phyloP scores from a whole-genome alignment of 2,329 filamentous ascomycete genomes.

The Cryphonectria parasitica region DNA sequence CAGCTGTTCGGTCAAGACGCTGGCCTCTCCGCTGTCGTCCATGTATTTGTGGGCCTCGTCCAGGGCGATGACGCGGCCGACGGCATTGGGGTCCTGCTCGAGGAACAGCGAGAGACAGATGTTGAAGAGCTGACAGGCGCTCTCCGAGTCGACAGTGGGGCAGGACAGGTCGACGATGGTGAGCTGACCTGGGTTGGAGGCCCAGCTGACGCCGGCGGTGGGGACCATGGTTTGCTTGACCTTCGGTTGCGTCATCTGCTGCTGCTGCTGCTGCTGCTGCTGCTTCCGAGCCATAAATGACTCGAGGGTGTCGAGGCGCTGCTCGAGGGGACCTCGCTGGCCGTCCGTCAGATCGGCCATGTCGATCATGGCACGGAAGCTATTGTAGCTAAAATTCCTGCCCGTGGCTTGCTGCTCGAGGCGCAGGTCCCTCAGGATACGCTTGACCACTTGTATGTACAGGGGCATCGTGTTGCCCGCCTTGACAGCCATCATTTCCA shows the following conservation, averaged over 20 bases:
- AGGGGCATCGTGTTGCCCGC: constrained; percentile 50
- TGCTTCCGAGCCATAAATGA: constrained; percentile 57
- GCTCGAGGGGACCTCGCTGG: constrained; percentile 60
- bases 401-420: constrained; percentile 45
- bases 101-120: constrained; percentile 71
- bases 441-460: constrained; percentile 60
- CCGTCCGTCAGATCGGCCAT: constrained; percentile 45
- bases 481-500: constrained; percentile 62
- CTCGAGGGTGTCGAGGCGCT: constrained; percentile 66
- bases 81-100: constrained; percentile 48
- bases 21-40: constrained; percentile 57
- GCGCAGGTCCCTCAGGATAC: constrained; percentile 61
- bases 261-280: constrained; percentile 29
- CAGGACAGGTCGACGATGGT: constrained; percentile 67
- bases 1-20: constrained; percentile 63
- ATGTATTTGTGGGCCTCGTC: constrained; percentile 84
- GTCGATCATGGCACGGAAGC: constrained; percentile 47
- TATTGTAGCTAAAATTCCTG: constrained; percentile 51
- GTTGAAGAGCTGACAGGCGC: constrained; percentile 73
- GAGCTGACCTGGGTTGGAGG: constrained; percentile 37
- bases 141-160: constrained; percentile 68
- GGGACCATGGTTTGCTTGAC: constrained; percentile 13
- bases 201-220: neutral
- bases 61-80: constrained; percentile 67
- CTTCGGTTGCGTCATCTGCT: neutral